These are phyloP conservation scores for Adansonia madagascariensis DNA, from an alignment of 441 rosid genomes.

Conservation along the genomic window DNA sequence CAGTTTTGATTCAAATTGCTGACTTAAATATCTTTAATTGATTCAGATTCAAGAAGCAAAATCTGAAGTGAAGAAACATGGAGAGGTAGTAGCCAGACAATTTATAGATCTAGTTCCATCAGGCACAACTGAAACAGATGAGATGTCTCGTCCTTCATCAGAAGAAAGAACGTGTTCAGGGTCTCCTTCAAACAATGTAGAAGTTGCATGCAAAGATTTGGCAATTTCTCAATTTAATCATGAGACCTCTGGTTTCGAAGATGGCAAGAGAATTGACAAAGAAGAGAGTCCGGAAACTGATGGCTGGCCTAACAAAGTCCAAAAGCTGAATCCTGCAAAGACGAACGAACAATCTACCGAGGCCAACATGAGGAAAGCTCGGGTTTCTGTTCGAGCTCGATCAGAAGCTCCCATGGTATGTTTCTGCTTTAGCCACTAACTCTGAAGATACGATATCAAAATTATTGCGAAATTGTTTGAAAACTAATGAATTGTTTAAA, in stretches of 20 bases:
- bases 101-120: constrained; percentile 68
- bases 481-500: neutral
- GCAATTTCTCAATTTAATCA: constrained; percentile 35
- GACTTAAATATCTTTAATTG: neutral
- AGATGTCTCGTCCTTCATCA: constrained; percentile 51
- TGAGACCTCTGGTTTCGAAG: constrained; percentile 36
- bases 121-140: constrained; percentile 42
- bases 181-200: constrained; percentile 39
- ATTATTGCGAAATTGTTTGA: neutral
- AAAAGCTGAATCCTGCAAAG: constrained; percentile 45
- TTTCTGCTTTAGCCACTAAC: neutral
- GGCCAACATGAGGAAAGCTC: constrained; percentile 95
- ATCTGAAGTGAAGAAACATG: constrained; percentile 44
- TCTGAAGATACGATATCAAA: neutral
- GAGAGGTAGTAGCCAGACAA: constrained; percentile 59
- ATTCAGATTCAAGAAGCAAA: constrained; percentile 39
- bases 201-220: constrained; percentile 30
- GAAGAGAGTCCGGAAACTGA: constrained; percentile 64
- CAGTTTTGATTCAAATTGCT: neutral
- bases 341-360: constrained; percentile 64
- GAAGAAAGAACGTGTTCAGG: constrained; percentile 58
- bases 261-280: constrained; percentile 51
- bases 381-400: constrained; percentile 95
- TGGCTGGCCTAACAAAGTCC: constrained; percentile 61
- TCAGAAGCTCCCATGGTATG: constrained; percentile 95